Base-by-base conservation (phyloP, 2,329 filamentous ascomycete genomes). In the Fusarium globosum region DNA sequence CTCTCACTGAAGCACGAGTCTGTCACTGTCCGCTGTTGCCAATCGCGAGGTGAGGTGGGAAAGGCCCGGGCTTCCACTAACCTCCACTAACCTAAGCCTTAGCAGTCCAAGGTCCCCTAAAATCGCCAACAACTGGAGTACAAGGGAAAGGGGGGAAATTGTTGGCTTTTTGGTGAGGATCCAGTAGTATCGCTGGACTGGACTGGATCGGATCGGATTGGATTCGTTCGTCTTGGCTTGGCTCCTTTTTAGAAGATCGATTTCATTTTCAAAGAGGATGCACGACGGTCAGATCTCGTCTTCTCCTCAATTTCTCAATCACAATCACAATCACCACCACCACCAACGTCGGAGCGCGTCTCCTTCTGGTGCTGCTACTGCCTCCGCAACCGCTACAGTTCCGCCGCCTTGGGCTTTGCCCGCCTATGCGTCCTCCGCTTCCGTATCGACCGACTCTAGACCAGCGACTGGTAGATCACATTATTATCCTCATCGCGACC, bases 81-180 rank as follows among this genome's bases (percentile, higher is more conserved):
- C 60, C 52, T 68, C 65, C 65, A 61, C 65, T 68, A 68, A 59
- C 59, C 28, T 56, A 49, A 61, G 55, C 49, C 56, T 68, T 55
- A 53, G 64, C 42, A 66, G 69, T 75, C n/a, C n/a, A 26, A 52
- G 49, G 33, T 52, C 72, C 72, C 72, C 72, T 75, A 74, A 68
- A 68, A 38, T 65, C 59, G 49, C 46, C 52, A 26, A 45, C 51
- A 39, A 69, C 59, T 69, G 48, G 56, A 36, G 57, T 49, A 67
- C 70, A 72, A 72, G 60, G 62, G 75, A 75, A 77, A 77, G 71
- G 76, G 75, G 75, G 74, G 76, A 67, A 71, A 74, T 78, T 75
- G 66, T 74, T 75, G 35, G 61, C 69, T 66, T 73, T 55, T 76
- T 68, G 62, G 70, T 60, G 74, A 63, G 68, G 65, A 74, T 67